Evolutionary conservation across 805 yeast genomes (phyloP), one percentile per base, ranked within the genome.

Genomic region (Kuraishia ogatae): DNA sequence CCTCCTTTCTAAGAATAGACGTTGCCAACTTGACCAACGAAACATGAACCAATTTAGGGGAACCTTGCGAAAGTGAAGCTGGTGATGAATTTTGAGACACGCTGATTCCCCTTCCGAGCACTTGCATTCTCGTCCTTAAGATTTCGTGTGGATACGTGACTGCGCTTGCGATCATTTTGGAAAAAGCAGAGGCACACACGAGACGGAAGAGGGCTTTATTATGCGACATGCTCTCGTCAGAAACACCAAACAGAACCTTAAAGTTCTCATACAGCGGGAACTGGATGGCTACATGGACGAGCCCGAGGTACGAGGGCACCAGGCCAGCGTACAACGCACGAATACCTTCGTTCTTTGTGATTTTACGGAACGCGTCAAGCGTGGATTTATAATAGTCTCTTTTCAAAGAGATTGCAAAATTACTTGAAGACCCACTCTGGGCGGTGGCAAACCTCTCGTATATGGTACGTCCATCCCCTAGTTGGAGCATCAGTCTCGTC

Each of bases 61-160:
- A 10, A 35, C n/a, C n/a, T n/a, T n/a, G 43, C 6, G 43, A 4
- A 8, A 13, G 43, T 35, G 43, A 11, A 17, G n/a, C 43, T 35
- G 43, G 13, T 26, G 5, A 10, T 10, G 43, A 35, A 8, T 8
- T 17, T 11, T 3, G 17, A 3, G 43, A 13, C 17, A 35, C 2
- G 6, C 22, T 17, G 4, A 48, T 15, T 50, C 53, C 49, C 60
- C 26, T 56, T 61, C 29, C 65, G 62, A 50, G 63, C 39, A 88
- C 80, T 71, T 93, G 99, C 81, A 91, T 80, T 63, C 98, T 78
- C 13, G 98, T 92, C 62, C 99, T 79, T 52, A 94, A 75, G 35
- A 93, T 92, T 68, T 93, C 99, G 71, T 93, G 99, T 1, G 99
- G 98, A 66, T 93, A 93, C 0, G 98, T 93, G 54, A 89, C 76